These are phyloP conservation scores for Piloderma croceum DNA, from an alignment of 768 basidiomycete species.

Conservation along the genomic window DNA sequence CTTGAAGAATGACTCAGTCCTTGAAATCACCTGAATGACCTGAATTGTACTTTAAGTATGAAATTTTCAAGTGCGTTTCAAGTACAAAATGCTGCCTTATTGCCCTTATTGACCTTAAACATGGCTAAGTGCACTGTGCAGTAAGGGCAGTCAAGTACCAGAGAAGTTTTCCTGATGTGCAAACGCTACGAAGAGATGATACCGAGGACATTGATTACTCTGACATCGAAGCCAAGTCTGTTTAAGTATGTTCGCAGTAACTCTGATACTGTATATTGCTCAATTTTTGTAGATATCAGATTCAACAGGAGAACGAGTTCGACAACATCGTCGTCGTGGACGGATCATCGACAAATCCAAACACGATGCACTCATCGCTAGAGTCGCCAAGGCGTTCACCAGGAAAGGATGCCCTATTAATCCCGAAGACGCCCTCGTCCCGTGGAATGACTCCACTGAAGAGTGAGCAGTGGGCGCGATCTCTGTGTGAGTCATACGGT, in stretches of 20 bases:
- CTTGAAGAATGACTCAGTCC: no score
- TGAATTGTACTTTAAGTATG: no score
- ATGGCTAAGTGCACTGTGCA: no score
- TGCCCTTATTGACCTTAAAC: no score
- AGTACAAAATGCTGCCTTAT: no score
- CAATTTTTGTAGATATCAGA: constrained; percentile 69
- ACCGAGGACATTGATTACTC: constrained; percentile 79
- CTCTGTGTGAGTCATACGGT: constrained; percentile 23
- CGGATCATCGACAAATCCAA: constrained; percentile 86
- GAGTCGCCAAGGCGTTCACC: constrained; percentile 78
- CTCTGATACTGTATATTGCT: no score
- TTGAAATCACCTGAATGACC: no score
- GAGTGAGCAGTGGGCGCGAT: constrained; percentile 84
- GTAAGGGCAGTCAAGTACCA: no score
- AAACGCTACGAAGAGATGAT: no score
- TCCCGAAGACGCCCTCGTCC: constrained; percentile 74
- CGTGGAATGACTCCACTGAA: constrained; percentile 77
- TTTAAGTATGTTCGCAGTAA: no score
- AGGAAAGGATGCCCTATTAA: constrained; percentile 76
- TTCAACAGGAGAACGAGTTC: constrained; percentile 78
- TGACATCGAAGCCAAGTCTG: constrained; percentile 84
- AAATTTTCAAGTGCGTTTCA: no score
- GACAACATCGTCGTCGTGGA: constrained; percentile 93
- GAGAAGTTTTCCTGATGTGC: no score
- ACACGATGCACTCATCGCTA: constrained; percentile 75